Evolutionary conservation across 192 early-diverging fungal species (phyloP).

Genomic region (Endogone sp.): DNA sequence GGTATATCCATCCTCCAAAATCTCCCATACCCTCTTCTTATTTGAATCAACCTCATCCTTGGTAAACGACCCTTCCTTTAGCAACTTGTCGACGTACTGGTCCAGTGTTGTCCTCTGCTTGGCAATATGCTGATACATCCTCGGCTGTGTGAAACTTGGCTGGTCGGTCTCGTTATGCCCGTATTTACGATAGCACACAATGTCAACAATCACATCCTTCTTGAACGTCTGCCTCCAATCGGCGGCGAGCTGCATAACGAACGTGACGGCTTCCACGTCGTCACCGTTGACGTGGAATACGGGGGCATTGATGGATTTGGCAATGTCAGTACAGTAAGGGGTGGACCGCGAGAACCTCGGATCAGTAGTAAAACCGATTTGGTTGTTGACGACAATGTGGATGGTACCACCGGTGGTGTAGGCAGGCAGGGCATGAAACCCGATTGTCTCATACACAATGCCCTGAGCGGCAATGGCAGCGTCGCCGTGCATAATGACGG

Average conservation of each 20-base stretch:
- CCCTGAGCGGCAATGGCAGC: conserved; percentile 98
- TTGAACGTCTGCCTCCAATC: conserved; percentile 97
- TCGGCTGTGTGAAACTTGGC: conserved; percentile 97
- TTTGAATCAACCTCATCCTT: conserved; percentile 77
- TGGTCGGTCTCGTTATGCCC: conserved; percentile 99
- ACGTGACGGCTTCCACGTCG: conserved; percentile 96
- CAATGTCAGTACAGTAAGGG: conserved; percentile 96
- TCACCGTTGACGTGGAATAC: conserved; percentile 99
- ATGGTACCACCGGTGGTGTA: conserved; percentile 97
- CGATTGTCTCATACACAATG: conserved; percentile 96
- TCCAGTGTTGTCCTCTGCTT: conserved; percentile 81
- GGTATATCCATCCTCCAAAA: conserved; percentile 89
- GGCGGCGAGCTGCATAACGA: conserved; percentile 89
- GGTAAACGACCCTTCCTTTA: conserved; percentile 81
- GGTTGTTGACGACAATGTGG: conserved; percentile 98
- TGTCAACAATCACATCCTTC: conserved; percentile 94
- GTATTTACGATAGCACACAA: conserved; percentile 96
- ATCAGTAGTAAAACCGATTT: conserved; percentile 99
- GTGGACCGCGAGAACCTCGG: conserved; percentile 93
- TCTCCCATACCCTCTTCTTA: conserved; percentile 89
- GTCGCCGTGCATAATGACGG: conserved; percentile 96
- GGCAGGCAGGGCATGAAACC: conserved; percentile 89
- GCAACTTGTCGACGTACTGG: conserved; percentile 81
- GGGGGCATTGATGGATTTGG: conserved; percentile 95
- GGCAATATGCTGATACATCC: conserved; percentile 92